Base-by-base conservation (phyloP, 441 rosid genomes). In the Metrosideros polymorpha region DNA sequence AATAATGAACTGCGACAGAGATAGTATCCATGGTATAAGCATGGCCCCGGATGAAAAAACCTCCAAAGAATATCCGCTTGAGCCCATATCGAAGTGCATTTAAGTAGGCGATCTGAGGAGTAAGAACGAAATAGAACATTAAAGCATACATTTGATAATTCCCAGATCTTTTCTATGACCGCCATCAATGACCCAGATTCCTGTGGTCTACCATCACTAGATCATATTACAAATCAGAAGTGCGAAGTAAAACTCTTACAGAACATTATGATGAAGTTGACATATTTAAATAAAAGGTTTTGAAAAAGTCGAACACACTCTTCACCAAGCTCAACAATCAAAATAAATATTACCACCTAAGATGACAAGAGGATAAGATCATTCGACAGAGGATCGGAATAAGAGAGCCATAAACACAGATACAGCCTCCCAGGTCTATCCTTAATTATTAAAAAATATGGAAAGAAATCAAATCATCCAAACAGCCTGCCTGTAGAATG, bases 61-160 rank as follows among this genome's bases (percentile, higher is more conserved):
- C 88, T 42, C 86, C 88, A 55, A 97, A 97, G 89, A 96, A 93
- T 29, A 96, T 94, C 84, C 98, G 92, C 88, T 97, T 95, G 82
- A 97, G 98, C 84, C 96, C 98, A 90, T 95, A 97, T 87, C 93
- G 93, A 54, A 97, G 96, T 55, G 99, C 98, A 90, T 95, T 97
- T 91, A 97, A 90, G 93, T 97, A 95, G 49, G 99, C 88, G 86
- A 96, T 95, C 98, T 97, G 93, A 54, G 59, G 56, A 82, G 29
- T 52, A 61, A 83, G 45, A 42, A 83, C 6, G 10, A 52, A 83
- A 39, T 19, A 9, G 84, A 83, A 83, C 29, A 35, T 83, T 55
- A 51, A 35, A 51, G 54, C 18, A 52, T 27, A n/a, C 19, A 71
- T 35, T 35, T 35, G n/a, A 71, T 39, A 22, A 71, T 71, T 66